Base-by-base conservation (phyloP, 257 asterid genomes). In the Solanum paucissectum region DNA sequence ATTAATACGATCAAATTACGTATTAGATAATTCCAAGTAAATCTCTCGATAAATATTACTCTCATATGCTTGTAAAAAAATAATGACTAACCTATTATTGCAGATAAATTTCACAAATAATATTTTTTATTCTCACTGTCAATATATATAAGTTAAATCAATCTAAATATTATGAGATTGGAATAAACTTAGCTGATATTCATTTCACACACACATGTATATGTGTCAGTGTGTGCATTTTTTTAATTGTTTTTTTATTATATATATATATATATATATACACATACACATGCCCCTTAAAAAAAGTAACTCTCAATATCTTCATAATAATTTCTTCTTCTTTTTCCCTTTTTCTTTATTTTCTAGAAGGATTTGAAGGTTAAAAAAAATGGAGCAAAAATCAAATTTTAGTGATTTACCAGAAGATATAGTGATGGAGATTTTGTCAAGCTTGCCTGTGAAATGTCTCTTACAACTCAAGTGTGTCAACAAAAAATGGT, bases 401-500 rank as follows among this genome's bases (percentile, higher is more conserved):
- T 76, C 32, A 49, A 87, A 21, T 12, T 75, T 58, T 14, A 85
- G 81, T 46, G 40, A 88, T 73, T 74, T 90, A 52, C 89, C 90
- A 6, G 90, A 88, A 69, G 95, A 92, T 62, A 73, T 88, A 33
- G 68, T 91, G 75, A 16, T 73, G 62, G 94, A 92, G 66, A 92
- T 93, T 82, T 75, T 91, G 11, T 52, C 91, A 68, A 72, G 92
- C 87, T 88, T 91, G 79, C 87, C 89, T 1, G 92, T 89, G 55
- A 92, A 92, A 87, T 72, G 87, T 87, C 88, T 93, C 36, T 37
- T 83, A 82, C 91, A 34, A 69, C 89, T 75, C 86, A 93, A 93
- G 77, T 88, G 90, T 18, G 91, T 92, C 74, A 83, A 87, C 90
- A 93, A 90, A 77, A 85, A 81, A 12, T 92, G 95, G 95, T 89